phyloP scores from a whole-genome alignment of 2,329 filamentous ascomycete genomes.

The Fusarium udum region DNA sequence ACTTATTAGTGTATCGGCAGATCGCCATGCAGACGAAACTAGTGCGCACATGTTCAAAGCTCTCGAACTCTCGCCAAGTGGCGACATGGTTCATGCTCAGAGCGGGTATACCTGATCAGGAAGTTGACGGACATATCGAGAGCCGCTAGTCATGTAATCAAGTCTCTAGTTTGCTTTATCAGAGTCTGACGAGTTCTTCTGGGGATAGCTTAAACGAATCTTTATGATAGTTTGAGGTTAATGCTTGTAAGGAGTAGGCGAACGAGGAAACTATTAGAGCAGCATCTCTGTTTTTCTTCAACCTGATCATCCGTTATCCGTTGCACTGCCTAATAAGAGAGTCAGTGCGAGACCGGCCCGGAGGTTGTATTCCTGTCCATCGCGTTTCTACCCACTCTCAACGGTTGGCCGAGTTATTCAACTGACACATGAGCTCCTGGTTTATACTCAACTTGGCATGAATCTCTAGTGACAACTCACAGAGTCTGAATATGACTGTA shows the following conservation, averaged over 20 bases:
- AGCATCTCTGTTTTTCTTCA: neutral
- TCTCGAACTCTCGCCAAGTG: constrained; percentile 24
- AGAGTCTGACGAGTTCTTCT: constrained; percentile 18
- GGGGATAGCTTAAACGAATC: constrained; percentile 15
- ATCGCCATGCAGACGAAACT: constrained; percentile 23
- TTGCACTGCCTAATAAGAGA: neutral
- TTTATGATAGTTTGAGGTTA: constrained; percentile 1
- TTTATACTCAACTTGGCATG: neutral
- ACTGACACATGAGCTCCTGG: neutral
- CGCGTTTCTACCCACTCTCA: constrained; percentile 7
- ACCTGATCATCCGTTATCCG: neutral
- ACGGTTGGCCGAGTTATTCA: neutral
- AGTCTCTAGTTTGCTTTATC: constrained; percentile 11
- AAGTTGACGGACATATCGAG: constrained; percentile 24
- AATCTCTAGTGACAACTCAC: neutral
- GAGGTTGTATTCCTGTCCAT: neutral
- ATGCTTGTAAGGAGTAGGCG: constrained; percentile 10
- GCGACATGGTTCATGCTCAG: constrained; percentile 24
- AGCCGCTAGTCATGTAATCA: constrained; percentile 28
- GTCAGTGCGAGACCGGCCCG: constrained; percentile 19
- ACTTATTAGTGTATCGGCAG: constrained; percentile 21
- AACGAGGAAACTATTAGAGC: constrained; percentile 10
- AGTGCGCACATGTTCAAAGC: constrained; percentile 10
- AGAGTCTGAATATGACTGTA: neutral
- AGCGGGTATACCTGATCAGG: constrained; percentile 28